These are phyloP conservation scores for Notholithocarpus densiflorus DNA, from an alignment of 306 rosid genomes.

Conservation along the genomic window DNA sequence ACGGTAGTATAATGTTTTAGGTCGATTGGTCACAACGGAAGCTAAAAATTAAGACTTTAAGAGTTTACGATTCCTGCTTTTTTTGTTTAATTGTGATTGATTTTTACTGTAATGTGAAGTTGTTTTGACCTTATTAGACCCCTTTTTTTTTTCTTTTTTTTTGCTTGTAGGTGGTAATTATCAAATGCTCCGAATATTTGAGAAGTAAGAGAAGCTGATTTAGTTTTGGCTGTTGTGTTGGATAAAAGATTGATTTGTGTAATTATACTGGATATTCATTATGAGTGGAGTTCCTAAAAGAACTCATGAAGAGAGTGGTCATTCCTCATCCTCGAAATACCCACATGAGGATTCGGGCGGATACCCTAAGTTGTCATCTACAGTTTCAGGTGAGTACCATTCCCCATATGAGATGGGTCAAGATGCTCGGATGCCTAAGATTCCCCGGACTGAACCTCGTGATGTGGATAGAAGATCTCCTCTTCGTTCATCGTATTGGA, in stretches of 20 bases:
- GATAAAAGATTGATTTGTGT: conserved; percentile 20
- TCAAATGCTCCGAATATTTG: conserved; percentile 7
- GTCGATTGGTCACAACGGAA: not conserved
- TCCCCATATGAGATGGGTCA: conserved; percentile 61
- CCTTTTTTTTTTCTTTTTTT: not conserved
- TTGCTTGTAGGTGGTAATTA: not conserved
- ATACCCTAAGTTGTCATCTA: conserved; percentile 51
- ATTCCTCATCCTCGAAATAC: conserved; percentile 62
- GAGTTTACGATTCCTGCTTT: not conserved
- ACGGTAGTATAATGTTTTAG: not conserved
- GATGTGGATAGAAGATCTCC: conserved; percentile 83
- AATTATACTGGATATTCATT: conserved; percentile 22
- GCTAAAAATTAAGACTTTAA: not conserved
- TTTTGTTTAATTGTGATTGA: not conserved
- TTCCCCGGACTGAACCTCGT: conserved; percentile 65
- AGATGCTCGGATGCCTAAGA: conserved; percentile 53
- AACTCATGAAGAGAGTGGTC: conserved; percentile 69
- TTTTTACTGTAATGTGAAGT: not conserved
- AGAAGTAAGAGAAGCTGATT: not conserved
- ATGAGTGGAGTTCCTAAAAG: conserved; percentile 83
- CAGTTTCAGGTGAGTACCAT: conserved; percentile 58
- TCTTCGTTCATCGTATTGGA: conserved; percentile 52
- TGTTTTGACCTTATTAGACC: not conserved
- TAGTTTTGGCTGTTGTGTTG: conserved; percentile 24
- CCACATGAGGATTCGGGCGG: conserved; percentile 62